A percentile compares a stretch with the other conserved stretches of the same genome.
These are phyloP conservation scores for Danielia reshetovae DNA, from an alignment of 805 yeast species.

Conservation along the genomic window DNA sequence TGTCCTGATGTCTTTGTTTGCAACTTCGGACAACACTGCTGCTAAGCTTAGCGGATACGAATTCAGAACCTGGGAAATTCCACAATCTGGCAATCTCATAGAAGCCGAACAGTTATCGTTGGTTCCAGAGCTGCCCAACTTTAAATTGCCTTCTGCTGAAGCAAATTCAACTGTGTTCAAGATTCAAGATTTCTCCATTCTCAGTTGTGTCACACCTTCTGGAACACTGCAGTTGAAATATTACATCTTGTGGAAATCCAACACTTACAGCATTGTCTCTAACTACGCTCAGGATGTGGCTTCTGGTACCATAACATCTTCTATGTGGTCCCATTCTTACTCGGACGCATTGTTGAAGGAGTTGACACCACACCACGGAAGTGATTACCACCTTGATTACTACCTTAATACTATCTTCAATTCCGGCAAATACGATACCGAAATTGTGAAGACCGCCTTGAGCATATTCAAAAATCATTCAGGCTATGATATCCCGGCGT, in stretches of 20 bases:
- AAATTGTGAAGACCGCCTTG: conserved; percentile 50
- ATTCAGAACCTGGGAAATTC: conserved; percentile 23
- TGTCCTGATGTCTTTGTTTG: conserved; percentile 6
- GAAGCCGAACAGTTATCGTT: conserved; percentile 15
- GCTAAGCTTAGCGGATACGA: conserved; percentile 14
- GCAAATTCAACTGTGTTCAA: conserved; percentile 3
- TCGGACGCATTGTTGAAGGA: conserved; percentile 13
- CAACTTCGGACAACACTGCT: not conserved
- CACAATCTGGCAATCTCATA: conserved; percentile 5
- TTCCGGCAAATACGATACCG: conserved; percentile 44
- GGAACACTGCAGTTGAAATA: no score
- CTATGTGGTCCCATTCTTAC: conserved; percentile 25
- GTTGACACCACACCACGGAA: conserved; percentile 32
- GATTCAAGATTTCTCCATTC: conserved; percentile 13
- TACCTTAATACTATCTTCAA: conserved; percentile 44
- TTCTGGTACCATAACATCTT: conserved; percentile 2
- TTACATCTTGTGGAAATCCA: conserved; percentile 59
- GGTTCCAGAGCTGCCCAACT: conserved; percentile 16
- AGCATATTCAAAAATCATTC: conserved; percentile 46
- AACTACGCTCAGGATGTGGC: conserved; percentile 5
- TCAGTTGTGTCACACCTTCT: not conserved
- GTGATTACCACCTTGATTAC: conserved; percentile 40
- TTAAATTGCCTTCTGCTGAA: not conserved
- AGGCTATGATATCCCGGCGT: conserved; percentile 10
- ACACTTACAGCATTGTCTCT: conserved; percentile 29